Evolutionary conservation across 257 asterid species (phyloP).

Genomic region (Lantana camara): DNA sequence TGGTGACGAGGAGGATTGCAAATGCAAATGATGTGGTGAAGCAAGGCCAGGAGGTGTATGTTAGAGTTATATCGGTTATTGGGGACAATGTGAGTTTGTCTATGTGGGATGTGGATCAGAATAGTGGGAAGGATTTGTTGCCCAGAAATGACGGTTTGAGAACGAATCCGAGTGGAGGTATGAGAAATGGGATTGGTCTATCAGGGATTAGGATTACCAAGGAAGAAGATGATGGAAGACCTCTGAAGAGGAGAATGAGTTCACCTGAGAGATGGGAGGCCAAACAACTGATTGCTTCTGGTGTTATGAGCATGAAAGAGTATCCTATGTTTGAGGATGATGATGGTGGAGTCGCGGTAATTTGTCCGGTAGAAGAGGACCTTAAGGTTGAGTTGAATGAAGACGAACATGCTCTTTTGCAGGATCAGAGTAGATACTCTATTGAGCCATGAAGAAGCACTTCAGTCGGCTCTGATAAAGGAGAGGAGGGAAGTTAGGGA

Average conservation of each 20-base stretch:
- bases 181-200: constrained; percentile 68
- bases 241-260: constrained; percentile 87
- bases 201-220: constrained; percentile 74
- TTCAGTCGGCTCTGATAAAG: constrained; percentile 86
- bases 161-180: constrained; percentile 60
- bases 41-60: constrained; percentile 88
- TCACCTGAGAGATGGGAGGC: constrained; percentile 99
- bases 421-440: constrained; percentile 82
- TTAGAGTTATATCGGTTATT: constrained; percentile 75
- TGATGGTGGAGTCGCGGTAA: constrained; percentile 72
- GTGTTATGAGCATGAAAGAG: constrained; percentile 77
- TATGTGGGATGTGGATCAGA: constrained; percentile 96
- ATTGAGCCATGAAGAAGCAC: constrained; percentile 92
- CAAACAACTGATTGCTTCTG: constrained; percentile 83
- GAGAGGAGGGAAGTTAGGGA: constrained; percentile 98
- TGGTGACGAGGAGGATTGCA: constrained; percentile 76
- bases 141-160: constrained; percentile 58
- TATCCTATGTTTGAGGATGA: constrained; percentile 85
- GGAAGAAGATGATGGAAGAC: constrained; percentile 69
- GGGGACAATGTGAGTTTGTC: constrained; percentile 86
- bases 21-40: constrained; percentile 92
- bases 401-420: constrained; percentile 87
- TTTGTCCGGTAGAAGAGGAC: constrained; percentile 91
- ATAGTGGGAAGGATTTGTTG: constrained; percentile 76
- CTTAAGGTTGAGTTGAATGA: constrained; percentile 90